Conservation (phyloP, 495 filamentous ascomycete genomes). For the Aspergillus leporis region DNA sequence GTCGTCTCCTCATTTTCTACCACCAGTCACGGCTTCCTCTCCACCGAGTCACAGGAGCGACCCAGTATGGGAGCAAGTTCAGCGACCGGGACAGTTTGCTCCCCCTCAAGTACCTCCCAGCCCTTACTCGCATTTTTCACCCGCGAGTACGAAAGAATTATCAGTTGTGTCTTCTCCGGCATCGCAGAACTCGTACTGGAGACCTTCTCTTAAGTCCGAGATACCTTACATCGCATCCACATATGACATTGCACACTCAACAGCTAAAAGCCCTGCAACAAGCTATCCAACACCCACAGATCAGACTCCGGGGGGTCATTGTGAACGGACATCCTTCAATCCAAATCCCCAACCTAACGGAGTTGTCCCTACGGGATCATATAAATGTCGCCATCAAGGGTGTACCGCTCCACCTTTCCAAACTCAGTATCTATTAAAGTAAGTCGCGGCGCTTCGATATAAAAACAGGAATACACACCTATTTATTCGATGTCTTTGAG, state of each 20-base stretch:
- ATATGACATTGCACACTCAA: constrained; percentile 31
- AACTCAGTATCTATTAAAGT: constrained; percentile 84
- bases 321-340: constrained; percentile 27
- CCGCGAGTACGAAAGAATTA: constrained; percentile 40
- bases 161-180: constrained; percentile 43
- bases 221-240: constrained; percentile 25
- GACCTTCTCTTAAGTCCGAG: constrained; percentile 26
- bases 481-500: background rate
- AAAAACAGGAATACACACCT: background rate
- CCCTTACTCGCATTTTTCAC: constrained; percentile 42
- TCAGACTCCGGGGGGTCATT: constrained; percentile 24
- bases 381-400: constrained; percentile 66
- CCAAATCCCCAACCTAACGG: constrained; percentile 29
- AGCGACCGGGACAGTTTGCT: constrained; percentile 26
- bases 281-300: constrained; percentile 48
- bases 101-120: constrained; percentile 36
- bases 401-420: constrained; percentile 88
- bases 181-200: constrained; percentile 34
- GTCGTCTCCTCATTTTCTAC: constrained; percentile 25
- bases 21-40: constrained; percentile 28
- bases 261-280: constrained; percentile 37
- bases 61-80: constrained; percentile 32
- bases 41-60: constrained; percentile 31
- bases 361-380: constrained; percentile 34
- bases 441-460: constrained; percentile 30